Conservation (phyloP, 768 basidiomycete species). For the Polyporus arcularius region DNA sequence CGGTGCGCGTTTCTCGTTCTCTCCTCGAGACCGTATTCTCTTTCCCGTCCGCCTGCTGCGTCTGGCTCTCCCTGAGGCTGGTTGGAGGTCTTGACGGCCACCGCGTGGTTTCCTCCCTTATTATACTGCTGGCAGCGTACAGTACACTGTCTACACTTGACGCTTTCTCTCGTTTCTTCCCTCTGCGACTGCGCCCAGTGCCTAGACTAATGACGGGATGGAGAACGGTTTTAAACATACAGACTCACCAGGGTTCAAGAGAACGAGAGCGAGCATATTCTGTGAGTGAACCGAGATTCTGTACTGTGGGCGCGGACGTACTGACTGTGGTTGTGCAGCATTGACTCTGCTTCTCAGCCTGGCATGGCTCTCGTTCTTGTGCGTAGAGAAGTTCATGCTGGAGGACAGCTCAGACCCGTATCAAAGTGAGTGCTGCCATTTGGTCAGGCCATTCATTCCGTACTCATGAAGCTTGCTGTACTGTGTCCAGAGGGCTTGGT, state of each 20-base stretch:
- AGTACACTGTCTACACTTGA: neutral
- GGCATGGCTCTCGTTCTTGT: conserved; percentile 50
- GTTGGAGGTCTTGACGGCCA: conserved; percentile 10
- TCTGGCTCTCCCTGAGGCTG: conserved; percentile 5
- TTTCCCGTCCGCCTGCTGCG: neutral
- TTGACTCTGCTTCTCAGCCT: conserved; percentile 46
- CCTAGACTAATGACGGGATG: neutral
- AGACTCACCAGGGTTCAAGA: neutral
- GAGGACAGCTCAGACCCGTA: conserved; percentile 47
- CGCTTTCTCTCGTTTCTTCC: neutral
- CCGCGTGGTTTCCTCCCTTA: neutral
- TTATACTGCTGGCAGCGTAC: neutral
- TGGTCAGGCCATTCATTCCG: too few species aligned
- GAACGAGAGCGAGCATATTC: conserved; percentile 22
- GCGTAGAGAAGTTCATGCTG: conserved; percentile 44
- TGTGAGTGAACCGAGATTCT: conserved; percentile 20
- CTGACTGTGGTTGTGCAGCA: conserved; percentile 31
- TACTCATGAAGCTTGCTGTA: neutral
- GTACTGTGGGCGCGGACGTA: neutral
- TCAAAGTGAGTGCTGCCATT: conserved; percentile 42
- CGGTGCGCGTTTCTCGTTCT: neutral
- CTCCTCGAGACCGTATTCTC: neutral
- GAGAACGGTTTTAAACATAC: neutral
- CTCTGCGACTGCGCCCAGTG: neutral
- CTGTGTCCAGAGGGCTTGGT: conserved; percentile 44